Evolutionary conservation across 2,329 filamentous ascomycete species (phyloP).

Genomic region (Rutstroemia sp.): DNA sequence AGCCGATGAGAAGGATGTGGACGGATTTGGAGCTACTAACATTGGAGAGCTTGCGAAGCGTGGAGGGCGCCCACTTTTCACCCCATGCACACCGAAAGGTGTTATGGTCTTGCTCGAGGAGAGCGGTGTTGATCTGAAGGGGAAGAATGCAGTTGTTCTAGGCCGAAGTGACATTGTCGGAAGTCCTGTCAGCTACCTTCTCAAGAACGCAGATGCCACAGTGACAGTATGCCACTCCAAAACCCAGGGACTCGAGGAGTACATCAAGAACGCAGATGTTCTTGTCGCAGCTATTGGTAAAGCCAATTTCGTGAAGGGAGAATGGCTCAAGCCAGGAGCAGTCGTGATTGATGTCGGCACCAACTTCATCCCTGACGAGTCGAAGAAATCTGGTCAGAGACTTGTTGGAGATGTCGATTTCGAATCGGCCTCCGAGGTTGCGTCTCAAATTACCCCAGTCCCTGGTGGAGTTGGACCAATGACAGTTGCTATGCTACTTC

Average conservation of each 20-base stretch:
- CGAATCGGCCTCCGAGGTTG: constrained; percentile 74
- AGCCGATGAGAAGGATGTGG: constrained; percentile 90
- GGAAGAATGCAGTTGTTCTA: constrained; percentile 91
- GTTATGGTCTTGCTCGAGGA: constrained; percentile 89
- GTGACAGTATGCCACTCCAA: constrained; percentile 94
- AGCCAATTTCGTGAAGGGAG: constrained; percentile 81
- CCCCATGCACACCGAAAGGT: constrained; percentile 93
- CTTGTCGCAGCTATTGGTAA: constrained; percentile 88
- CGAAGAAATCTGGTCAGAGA: constrained; percentile 86
- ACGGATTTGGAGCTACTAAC: constrained; percentile 89
- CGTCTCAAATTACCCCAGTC: constrained; percentile 90
- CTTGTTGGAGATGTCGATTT: constrained; percentile 95
- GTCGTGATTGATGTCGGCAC: constrained; percentile 97
- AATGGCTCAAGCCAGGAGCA: constrained; percentile 91
- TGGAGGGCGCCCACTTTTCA: constrained; percentile 81
- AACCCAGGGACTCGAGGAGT: constrained; percentile 63
- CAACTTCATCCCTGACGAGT: constrained; percentile 84
- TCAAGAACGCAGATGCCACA: constrained; percentile 93
- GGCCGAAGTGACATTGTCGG: constrained; percentile 96
- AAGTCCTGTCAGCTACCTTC: constrained; percentile 89
- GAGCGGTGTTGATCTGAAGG: constrained; percentile 71
- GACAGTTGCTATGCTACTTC: constrained; percentile 96
- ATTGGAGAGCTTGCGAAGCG: constrained; percentile 97
- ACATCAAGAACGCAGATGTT: constrained; percentile 80
- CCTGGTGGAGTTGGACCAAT: constrained; percentile 96